Conservation (phyloP, 805 yeast genomes). For the Priceomyces fermenticarens region DNA sequence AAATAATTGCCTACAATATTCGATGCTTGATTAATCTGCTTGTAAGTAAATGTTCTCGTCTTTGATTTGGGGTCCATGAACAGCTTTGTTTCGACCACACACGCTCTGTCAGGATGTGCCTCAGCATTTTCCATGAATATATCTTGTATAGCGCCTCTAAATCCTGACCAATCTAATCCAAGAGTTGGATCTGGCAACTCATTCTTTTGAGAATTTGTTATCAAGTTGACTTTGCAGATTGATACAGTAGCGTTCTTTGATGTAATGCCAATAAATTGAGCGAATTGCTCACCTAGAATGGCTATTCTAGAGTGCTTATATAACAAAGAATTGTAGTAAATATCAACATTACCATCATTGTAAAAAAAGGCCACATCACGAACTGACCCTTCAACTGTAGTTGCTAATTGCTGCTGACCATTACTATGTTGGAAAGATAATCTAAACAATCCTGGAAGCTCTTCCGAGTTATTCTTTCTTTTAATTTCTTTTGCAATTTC, state of each 20-base stretch:
- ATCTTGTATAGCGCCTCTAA: slow-evolving; percentile 95
- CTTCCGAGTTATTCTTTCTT: slow-evolving; percentile 46
- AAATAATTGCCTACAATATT: slow-evolving; percentile 90
- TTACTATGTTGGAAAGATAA: slow-evolving; percentile 52
- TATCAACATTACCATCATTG: slow-evolving; percentile 29
- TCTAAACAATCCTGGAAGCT: slow-evolving; percentile 62
- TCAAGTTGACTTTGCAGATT: slow-evolving; percentile 62
- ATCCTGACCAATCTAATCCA: slow-evolving; percentile 86
- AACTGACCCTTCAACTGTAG: slow-evolving; percentile 50
- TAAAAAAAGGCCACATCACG: slow-evolving; percentile 61
- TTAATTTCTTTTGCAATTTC: slow-evolving; percentile 55
- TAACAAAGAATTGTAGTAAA: slow-evolving; percentile 73
- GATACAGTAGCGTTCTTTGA: slow-evolving; percentile 35
- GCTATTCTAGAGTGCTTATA: slow-evolving; percentile 68
- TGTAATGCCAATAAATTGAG: slow-evolving; percentile 42
- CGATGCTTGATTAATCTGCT: slow-evolving; percentile 88
- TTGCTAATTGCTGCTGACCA: slow-evolving; percentile 39
- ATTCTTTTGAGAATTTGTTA: slow-evolving; percentile 61
- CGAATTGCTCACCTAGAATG: slow-evolving; percentile 70
- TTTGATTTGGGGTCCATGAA: slow-evolving; percentile 50
- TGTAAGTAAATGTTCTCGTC: slow-evolving; percentile 76
- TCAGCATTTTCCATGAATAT: slow-evolving; percentile 87
- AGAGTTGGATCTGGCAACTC: slow-evolving; percentile 83
- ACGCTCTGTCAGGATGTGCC: slow-evolving; percentile 77
- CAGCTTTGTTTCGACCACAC: slow-evolving; percentile 90